Base-by-base conservation (phyloP, 164 flowering plant genomes). In the Stephania japonica region DNA sequence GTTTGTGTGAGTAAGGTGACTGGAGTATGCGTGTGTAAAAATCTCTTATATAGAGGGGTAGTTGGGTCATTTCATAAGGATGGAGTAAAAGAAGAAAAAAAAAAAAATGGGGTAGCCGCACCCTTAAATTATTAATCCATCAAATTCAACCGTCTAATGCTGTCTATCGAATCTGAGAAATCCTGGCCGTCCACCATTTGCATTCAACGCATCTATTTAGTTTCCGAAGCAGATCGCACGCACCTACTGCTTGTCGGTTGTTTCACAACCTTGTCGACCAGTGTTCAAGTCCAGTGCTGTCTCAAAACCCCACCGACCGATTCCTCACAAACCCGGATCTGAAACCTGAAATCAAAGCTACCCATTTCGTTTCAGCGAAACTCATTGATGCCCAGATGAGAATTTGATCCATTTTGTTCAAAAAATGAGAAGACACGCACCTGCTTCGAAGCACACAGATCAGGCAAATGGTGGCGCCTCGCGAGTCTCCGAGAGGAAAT, bases 321-420 rank as follows among this genome's bases (percentile, higher is more conserved):
- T n/a, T 14, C 2, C 23, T 10, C 62, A n/a, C 62, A 44, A 44
- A 13, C 10, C 50, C 10, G 14, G 7, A 44, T 44, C 50, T 44
- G 50, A 44, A 44, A 44, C 50, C 50, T 44, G 50, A 44, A 44
- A 13, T 9, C 12, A 13, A 6, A 32, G 38, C 38, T 32, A 32
- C 38, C 38, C 38, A 32, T 32, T 32, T 32, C 38, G 38, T 32
- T 32, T 32, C n/a, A 44, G 49, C 12, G 49, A 13, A 32, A 70
- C 47, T 70, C 61, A 1, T 70, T 41, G 69, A 73, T 43, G 74
- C 80, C 74, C 77, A 69, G 47, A 71, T 74, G 83, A 77, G 67
- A 25, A 50, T 73, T 73, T 68, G 42, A 67, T 71, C 64, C 73
- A 62, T 64, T 82, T 89, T n/a, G n/a, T n/a, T 88, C 86, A 78